Percentiles rank a stretch among this genome's conserved stretches.
Evolutionary conservation across 2,329 filamentous ascomycete genomes (phyloP).

Genomic region (Verruconis gallopava): DNA sequence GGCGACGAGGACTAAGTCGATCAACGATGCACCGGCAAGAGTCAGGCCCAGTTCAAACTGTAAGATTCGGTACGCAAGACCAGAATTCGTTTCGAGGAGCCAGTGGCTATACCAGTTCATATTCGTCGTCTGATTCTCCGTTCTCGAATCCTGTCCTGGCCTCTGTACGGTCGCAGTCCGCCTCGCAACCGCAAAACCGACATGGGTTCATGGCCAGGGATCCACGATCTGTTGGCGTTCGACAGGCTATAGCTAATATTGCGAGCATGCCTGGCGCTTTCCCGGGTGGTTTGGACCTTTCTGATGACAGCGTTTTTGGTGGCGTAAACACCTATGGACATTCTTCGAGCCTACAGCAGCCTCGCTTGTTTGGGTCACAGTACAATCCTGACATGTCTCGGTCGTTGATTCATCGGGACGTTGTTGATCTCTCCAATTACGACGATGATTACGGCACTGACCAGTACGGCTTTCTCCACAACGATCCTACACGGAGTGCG

Average conservation of each 20-base stretch:
- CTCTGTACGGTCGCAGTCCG: too few species aligned
- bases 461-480: conserved; percentile 2
- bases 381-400: not conserved
- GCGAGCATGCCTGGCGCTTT: conserved; percentile 5
- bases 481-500: conserved; percentile 39
- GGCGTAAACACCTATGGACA: not conserved
- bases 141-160: not conserved
- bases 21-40: conserved; percentile 2
- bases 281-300: not conserved
- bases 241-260: not conserved
- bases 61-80: too few species aligned
- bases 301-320: not conserved
- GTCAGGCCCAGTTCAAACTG: not conserved
- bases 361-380: not conserved
- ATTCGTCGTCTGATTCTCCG: conserved; percentile 1
- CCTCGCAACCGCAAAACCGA: too few species aligned
- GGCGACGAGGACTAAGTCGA: not conserved
- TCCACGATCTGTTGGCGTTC: not conserved
- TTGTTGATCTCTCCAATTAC: conserved; percentile 9
- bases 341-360: not conserved
- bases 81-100: too few species aligned
- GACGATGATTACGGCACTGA: conserved; percentile 1
- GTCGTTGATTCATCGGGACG: not conserved
- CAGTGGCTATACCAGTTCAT: not conserved
- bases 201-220: conserved; percentile 1